These are phyloP conservation scores for Exserohilum rostratum DNA, from an alignment of 2,329 filamentous ascomycete genomes.

Conservation along the genomic window DNA sequence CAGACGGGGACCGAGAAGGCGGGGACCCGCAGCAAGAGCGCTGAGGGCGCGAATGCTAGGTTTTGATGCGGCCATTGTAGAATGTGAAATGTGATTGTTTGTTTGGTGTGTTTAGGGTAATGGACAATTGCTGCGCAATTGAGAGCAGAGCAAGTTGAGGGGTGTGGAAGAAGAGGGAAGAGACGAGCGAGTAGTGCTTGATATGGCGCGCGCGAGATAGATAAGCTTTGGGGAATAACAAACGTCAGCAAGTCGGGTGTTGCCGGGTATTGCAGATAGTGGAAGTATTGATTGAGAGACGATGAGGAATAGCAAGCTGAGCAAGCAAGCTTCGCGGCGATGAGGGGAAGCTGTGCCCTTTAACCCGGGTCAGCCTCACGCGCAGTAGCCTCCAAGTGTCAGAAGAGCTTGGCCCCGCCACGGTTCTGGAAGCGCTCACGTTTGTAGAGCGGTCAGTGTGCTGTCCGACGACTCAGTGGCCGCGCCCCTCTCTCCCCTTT, in stretches of 20 bases:
- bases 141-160: background rate
- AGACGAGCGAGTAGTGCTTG: slow-evolving; percentile 2
- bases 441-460: slow-evolving; percentile 16
- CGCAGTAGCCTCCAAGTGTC: slow-evolving; percentile 2
- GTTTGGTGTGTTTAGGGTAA: background rate
- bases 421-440: slow-evolving; percentile 5
- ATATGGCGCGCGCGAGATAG: background rate
- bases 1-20: slow-evolving; percentile 51
- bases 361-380: slow-evolving; percentile 8
- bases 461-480: slow-evolving; percentile 10
- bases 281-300: slow-evolving; percentile 4
- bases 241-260: slow-evolving; percentile 7
- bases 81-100: slow-evolving; percentile 1
- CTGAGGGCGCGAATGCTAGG: slow-evolving; percentile 16
- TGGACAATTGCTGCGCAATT: background rate
- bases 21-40: slow-evolving; percentile 50
- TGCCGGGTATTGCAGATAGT: slow-evolving; percentile 4
- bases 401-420: slow-evolving; percentile 6
- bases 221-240: slow-evolving; percentile 5
- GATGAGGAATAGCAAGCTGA: slow-evolving; percentile 5
- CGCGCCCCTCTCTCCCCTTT: no score
- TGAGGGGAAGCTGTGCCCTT: slow-evolving; percentile 24
- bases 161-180: background rate
- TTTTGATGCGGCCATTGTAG: slow-evolving; percentile 18
- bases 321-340: slow-evolving; percentile 2